These are phyloP conservation scores for Clarkia xantiana DNA, from an alignment of 345 rosid species.

Conservation along the genomic window DNA sequence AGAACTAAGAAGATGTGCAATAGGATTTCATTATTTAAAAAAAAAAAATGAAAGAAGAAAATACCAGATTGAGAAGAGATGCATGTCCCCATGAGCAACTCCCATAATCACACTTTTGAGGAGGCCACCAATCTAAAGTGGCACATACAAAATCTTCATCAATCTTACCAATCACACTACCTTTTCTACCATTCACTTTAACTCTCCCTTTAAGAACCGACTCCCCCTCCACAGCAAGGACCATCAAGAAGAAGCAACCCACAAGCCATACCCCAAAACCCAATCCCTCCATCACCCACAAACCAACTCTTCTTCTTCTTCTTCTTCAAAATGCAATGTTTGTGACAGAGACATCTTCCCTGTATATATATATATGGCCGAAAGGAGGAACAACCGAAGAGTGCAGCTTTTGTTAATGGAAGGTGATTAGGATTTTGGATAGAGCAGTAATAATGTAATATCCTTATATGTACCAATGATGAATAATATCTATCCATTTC, in stretches of 20 bases:
- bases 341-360: too few species aligned
- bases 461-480: too few species aligned
- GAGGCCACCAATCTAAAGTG: constrained; percentile 99
- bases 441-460: too few species aligned
- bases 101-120: constrained; percentile 92
- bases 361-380: too few species aligned
- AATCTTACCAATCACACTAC: constrained; percentile 38
- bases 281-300: constrained; percentile 1
- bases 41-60: too few species aligned
- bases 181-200: constrained; percentile 39
- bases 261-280: not conserved
- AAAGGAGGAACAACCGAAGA: too few species aligned
- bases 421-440: too few species aligned
- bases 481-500: too few species aligned
- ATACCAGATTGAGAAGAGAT: constrained; percentile 82
- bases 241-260: not conserved
- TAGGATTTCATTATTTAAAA: not conserved
- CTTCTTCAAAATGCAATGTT: too few species aligned
- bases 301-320: too few species aligned
- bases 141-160: constrained; percentile 90
- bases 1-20: too few species aligned
- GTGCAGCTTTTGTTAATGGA: too few species aligned
- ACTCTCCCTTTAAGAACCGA: constrained; percentile 27
- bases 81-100: constrained; percentile 80
- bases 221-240: constrained; percentile 9